Evolutionary conservation across 257 asterid genomes (phyloP).

Genomic region (Nicotiana attenuata): DNA sequence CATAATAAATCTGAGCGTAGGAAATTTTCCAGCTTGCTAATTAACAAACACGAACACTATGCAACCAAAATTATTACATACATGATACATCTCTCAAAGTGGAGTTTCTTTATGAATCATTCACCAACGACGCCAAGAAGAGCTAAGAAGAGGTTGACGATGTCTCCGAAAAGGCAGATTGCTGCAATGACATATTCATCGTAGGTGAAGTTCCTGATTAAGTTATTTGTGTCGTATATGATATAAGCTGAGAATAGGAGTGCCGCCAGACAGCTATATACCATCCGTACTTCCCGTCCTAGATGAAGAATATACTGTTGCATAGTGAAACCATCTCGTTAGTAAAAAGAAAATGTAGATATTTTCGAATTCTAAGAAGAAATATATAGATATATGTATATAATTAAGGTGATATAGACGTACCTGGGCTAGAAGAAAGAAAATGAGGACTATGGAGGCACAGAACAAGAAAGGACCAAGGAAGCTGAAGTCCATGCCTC

Average conservation of each 20-base stretch:
- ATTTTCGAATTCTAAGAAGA: not conserved
- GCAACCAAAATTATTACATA: not conserved
- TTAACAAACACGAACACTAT: not conserved
- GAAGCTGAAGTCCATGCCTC: constrained; percentile 57
- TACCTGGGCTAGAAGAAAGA: constrained; percentile 52
- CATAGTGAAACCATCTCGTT: not conserved
- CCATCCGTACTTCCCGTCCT: constrained; percentile 31
- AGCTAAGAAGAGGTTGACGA: constrained; percentile 47
- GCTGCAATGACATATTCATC: constrained; percentile 61
- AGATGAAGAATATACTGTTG: constrained; percentile 34
- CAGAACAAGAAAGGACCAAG: constrained; percentile 64
- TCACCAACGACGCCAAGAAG: constrained; percentile 28
- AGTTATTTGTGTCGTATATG: constrained; percentile 59
- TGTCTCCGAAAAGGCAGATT: constrained; percentile 43
- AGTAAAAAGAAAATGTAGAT: not conserved
- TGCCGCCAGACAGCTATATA: constrained; percentile 47
- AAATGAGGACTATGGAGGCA: constrained; percentile 36
- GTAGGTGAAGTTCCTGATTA: constrained; percentile 54
- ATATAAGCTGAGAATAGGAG: constrained; percentile 55
- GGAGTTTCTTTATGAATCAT: not conserved
- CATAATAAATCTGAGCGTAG: not conserved
- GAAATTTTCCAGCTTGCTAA: not conserved
- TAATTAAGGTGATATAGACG: not conserved
- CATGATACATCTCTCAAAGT: not conserved
- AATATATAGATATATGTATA: not conserved